phyloP scores from a whole-genome alignment of 805 yeast species.

The Kodamaea restingae region DNA sequence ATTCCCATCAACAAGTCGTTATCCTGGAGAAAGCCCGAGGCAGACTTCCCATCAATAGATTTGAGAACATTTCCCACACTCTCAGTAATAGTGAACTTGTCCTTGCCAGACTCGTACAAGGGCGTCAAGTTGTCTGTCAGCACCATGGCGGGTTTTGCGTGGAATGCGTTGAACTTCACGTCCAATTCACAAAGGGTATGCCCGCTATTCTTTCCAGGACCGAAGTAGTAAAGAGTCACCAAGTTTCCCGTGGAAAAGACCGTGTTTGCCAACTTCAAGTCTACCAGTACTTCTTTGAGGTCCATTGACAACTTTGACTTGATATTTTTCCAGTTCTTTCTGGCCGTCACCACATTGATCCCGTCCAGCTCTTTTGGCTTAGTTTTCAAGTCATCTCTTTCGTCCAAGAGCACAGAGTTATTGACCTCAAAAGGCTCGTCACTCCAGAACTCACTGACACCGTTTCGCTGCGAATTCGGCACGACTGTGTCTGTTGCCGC shows the following conservation, averaged over 20 bases:
- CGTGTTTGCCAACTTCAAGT: slow-evolving; percentile 36
- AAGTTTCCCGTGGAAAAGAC: slow-evolving; percentile 33
- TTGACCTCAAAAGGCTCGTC: slow-evolving; percentile 20
- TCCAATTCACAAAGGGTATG: slow-evolving; percentile 26
- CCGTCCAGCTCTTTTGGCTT: slow-evolving; percentile 33
- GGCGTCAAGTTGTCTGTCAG: slow-evolving; percentile 33
- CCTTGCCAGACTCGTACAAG: slow-evolving; percentile 20
- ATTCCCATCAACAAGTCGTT: slow-evolving; percentile 36
- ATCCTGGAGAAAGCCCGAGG: slow-evolving; percentile 52
- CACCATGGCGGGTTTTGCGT: slow-evolving; percentile 1
- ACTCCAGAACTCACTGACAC: slow-evolving; percentile 39
- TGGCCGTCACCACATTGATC: slow-evolving; percentile 29
- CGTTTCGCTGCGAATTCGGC: slow-evolving; percentile 30
- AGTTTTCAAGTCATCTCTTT: slow-evolving; percentile 21
- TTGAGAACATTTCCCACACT: slow-evolving; percentile 58
- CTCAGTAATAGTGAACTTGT: slow-evolving; percentile 41
- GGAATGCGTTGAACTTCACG: slow-evolving; percentile 8
- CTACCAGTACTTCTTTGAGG: slow-evolving; percentile 14
- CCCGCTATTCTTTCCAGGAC: slow-evolving; percentile 19
- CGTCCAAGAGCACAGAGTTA: slow-evolving; percentile 17
- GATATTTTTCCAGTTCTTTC: slow-evolving; percentile 37
- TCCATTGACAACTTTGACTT: slow-evolving; percentile 21
- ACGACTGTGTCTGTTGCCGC: slow-evolving; percentile 40
- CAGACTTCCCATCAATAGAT: slow-evolving; percentile 50
- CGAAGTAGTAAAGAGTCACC: slow-evolving; percentile 31